Evolutionary conservation across 1,284 basidiomycete species (phyloP), one percentile per base, ranked within the genome.

Genomic region (Fereydounia khargensis): DNA sequence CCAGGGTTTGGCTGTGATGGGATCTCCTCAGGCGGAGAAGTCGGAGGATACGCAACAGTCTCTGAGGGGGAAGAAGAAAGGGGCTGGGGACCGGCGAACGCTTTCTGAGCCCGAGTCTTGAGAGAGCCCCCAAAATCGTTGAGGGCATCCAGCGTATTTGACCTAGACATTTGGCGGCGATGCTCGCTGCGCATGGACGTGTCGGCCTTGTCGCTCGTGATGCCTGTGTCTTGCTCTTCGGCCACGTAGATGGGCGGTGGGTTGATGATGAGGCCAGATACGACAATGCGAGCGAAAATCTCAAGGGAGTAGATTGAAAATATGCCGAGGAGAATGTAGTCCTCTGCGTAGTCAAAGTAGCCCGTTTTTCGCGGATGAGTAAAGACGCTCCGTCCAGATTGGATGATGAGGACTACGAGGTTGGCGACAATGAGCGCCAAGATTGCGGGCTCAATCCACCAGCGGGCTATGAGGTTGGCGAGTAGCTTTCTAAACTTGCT

Each of bases 251-350:
- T 42, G 8, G 60, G 56, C n/a, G 71, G 71, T 8, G 92, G 91
- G 73, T 96, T 91, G 48, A 96, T 82, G 20, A 97, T 75, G 58
- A 98, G 83, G 14, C 94, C 94, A 10, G 89, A 91, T 20, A 94
- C 88, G 67, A 89, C 83, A 73, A 95, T 91, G 18, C 92, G 85
- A 31, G 89, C 89, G 52, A 88, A 80, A 42, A 88, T 84, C 79
- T 98, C 94, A 30, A 95, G 50, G 84, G 91, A 92, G 80, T 91
- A 97, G 58, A 89, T 66, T 59, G 84, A 78, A 77, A 97, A 97
- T 46, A 97, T 79, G 24, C 70, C 82, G 71, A 97, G 88, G 16
- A 97, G 79, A 17, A 82, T 84, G 68, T 84, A 86, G 76, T 97
- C 91, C 65, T 91, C 87, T 89, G 91, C 94, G 11, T 78, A 68